These are phyloP conservation scores for Cystofilobasidium macerans DNA, from an alignment of 768 basidiomycete species.

Conservation along the genomic window DNA sequence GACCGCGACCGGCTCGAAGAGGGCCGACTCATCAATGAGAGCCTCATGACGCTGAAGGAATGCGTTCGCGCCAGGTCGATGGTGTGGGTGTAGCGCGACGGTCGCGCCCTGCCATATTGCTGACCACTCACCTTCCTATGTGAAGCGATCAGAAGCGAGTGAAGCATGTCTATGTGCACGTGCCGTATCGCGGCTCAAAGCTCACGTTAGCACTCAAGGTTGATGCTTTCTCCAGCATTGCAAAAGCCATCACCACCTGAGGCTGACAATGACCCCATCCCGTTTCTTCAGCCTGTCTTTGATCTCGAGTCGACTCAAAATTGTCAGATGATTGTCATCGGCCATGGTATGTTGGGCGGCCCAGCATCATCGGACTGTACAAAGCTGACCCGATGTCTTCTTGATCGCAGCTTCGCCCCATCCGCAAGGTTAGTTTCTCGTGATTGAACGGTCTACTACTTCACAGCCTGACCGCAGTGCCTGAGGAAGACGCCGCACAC, in stretches of 20 bases:
- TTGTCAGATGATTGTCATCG: constrained; percentile 12
- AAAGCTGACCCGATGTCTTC: no score
- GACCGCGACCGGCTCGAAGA: constrained; percentile 15
- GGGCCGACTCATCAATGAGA: constrained; percentile 13
- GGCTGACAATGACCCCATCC: no score
- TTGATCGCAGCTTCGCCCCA: constrained; percentile 3
- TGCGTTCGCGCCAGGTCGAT: constrained; percentile 16
- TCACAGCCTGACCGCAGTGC: no score
- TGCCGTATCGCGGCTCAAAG: constrained; percentile 20
- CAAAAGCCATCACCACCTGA: not conserved
- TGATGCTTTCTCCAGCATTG: not conserved
- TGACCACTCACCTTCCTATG: not conserved
- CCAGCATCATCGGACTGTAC: no score
- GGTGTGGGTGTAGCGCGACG: not conserved
- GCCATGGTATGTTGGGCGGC: not conserved
- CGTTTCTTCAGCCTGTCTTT: constrained; percentile 4
- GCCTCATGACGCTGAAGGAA: constrained; percentile 12
- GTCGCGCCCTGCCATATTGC: not conserved
- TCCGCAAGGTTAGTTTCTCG: not conserved
- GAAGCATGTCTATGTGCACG: constrained; percentile 4
- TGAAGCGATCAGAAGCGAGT: not conserved
- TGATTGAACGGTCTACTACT: not conserved
- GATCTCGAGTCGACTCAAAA: constrained; percentile 15
- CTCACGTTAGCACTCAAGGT: constrained; percentile 23
- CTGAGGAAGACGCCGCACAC: constrained; percentile 19